Percentiles rank a stretch among this genome's conserved stretches.
These are phyloP conservation scores for Phytopythium kandeliae DNA, from an alignment of 352 stramenopile species.

Conservation along the genomic window DNA sequence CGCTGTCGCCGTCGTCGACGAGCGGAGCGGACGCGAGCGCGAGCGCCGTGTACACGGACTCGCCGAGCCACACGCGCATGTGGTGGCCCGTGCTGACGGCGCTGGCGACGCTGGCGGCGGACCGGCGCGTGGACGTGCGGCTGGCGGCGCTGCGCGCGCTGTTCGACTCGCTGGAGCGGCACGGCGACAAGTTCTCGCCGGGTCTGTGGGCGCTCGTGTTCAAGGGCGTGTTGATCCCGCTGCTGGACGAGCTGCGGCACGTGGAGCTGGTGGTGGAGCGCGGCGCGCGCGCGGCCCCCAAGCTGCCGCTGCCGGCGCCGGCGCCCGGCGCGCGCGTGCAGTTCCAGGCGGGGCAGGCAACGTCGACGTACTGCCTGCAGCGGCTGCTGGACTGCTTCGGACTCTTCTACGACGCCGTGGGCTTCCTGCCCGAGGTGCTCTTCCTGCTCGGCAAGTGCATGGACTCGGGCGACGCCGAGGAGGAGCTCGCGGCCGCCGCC, in stretches of 20 bases:
- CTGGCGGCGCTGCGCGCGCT: conserved; percentile 65
- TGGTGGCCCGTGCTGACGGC: conserved; percentile 97
- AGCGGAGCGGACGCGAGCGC: conserved; percentile 8
- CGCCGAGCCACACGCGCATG: conserved; percentile 57
- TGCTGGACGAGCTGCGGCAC: conserved; percentile 74
- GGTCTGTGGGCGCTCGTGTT: conserved; percentile 83
- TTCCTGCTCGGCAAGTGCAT: conserved; percentile 76
- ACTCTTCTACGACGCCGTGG: conserved; percentile 74
- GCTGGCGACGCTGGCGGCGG: conserved; percentile 90
- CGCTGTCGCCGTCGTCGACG: conserved; percentile 11
- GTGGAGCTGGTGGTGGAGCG: conserved; percentile 60
- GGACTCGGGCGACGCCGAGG: conserved; percentile 63
- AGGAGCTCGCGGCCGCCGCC: conserved; percentile 58
- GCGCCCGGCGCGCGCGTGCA: conserved; percentile 19
- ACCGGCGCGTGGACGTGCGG: conserved; percentile 88
- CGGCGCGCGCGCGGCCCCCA: conserved; percentile 23
- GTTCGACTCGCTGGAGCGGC: conserved; percentile 62
- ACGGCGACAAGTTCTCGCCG: conserved; percentile 65
- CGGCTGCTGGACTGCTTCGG: conserved; percentile 65
- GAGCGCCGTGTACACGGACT: conserved; percentile 58
- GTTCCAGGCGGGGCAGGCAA: conserved; percentile 40
- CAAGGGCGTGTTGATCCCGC: conserved; percentile 78
- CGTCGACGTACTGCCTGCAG: conserved; percentile 62
- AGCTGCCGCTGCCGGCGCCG: conserved; percentile 24
- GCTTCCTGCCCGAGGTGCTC: conserved; percentile 70